Base-by-base conservation (phyloP, 257 asterid genomes). In the Capsicum rhomboideum region DNA sequence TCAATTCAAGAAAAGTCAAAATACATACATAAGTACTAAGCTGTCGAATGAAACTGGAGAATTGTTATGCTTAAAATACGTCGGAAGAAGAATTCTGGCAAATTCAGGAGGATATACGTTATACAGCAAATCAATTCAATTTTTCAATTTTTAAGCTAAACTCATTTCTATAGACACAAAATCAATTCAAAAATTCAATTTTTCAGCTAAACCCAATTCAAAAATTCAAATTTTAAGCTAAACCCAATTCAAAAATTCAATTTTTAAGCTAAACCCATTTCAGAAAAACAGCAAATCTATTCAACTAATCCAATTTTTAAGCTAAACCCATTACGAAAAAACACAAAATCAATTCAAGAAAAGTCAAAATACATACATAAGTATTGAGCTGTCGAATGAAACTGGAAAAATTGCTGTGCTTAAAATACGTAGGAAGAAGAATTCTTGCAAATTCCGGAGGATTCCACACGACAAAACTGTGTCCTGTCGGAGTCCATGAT, bases 361-460 rank as follows among this genome's bases (percentile, higher is more conserved):
- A 68, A 67, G 77, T 46, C 49, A 81, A 77, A 84, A 58, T 42
- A 37, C 93, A 69, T 93, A 95, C 99, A 61, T 95, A 95, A 82
- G 99, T 94, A 85, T 95, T 95, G 86, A 95, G 99, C 94, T 95
- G 99, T 74, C 99, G 98, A 50, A 95, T 94, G 90, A 95, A 95
- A 88, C 99, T 95, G 77, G 99, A 92, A 90, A 95, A 95, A 87
- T 93, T 95, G 84, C 90, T 95, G 93, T 93, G 98, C 84, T 93
- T 93, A 77, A 95, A 94, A 88, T 92, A 95, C 7, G 97, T 83
- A 59, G 99, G 98, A 55, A 95, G 98, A 72, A 95, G 94, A 80
- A 91, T 8, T 34, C 97, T 93, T 26, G 93, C 94, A 82, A 95
- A 95, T 79, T 95, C 99, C 26, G 97, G 99, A 46, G 98, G 98